These are phyloP conservation scores for Pisolithus albus DNA, from an alignment of 768 basidiomycete genomes.

Conservation along the genomic window DNA sequence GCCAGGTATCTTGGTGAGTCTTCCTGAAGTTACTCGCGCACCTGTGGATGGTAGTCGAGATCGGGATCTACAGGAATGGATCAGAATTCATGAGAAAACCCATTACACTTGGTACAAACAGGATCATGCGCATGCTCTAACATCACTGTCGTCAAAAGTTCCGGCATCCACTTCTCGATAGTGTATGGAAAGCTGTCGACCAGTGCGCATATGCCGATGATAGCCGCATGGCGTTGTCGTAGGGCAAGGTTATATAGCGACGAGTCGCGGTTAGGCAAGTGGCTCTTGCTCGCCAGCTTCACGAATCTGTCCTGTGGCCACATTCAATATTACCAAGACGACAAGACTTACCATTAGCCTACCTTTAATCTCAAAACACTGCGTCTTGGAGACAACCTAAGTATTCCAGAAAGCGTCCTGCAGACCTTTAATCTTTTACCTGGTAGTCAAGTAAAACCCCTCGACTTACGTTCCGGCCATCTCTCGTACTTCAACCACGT, in stretches of 20 bases:
- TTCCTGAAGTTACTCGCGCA: slow-evolving; percentile 77
- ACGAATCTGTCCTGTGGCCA: slow-evolving; percentile 64
- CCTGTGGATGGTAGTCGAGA: slow-evolving; percentile 75
- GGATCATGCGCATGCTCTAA: slow-evolving; percentile 86
- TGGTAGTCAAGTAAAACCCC: slow-evolving; percentile 7
- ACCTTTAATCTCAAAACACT: slow-evolving; percentile 72
- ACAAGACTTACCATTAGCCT: slow-evolving; percentile 12
- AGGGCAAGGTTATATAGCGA: slow-evolving; percentile 63
- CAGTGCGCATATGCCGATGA: slow-evolving; percentile 84
- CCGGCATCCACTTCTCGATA: slow-evolving; percentile 87
- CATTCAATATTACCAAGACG: neutral
- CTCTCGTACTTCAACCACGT: slow-evolving; percentile 84
- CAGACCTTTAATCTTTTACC: slow-evolving; percentile 10
- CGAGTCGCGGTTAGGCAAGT: slow-evolving; percentile 58
- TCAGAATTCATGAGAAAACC: slow-evolving; percentile 6
- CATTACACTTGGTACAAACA: slow-evolving; percentile 25
- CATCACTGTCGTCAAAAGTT: slow-evolving; percentile 69
- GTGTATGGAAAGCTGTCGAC: slow-evolving; percentile 92
- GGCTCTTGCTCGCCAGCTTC: slow-evolving; percentile 60
- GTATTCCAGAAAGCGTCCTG: slow-evolving; percentile 75
- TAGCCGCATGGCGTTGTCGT: slow-evolving; percentile 79
- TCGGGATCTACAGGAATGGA: slow-evolving; percentile 50
- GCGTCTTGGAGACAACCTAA: slow-evolving; percentile 73
- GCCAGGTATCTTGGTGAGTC: slow-evolving; percentile 86
- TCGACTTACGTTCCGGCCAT: slow-evolving; percentile 72